phyloP scores from a whole-genome alignment of 208 protist species.

The Crithidia bombi region DNA sequence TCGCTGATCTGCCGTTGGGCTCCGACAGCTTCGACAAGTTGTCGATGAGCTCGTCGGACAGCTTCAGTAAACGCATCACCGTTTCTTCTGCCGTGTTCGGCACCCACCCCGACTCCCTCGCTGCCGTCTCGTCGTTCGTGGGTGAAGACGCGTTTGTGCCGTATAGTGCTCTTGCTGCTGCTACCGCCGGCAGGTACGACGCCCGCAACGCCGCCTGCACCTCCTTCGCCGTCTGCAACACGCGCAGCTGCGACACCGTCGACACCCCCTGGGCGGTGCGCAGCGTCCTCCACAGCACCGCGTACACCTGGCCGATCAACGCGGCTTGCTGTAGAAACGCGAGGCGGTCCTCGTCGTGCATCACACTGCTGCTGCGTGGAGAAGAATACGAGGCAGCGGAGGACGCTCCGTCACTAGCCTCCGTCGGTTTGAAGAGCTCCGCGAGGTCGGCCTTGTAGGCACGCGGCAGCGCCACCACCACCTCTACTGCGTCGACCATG shows the following conservation, averaged over 20 bases:
- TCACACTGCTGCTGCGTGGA: conserved; percentile 1
- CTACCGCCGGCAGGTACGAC: conserved; percentile 35
- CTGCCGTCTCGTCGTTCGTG: background rate
- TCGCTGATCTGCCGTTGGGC: background rate
- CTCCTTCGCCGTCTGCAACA: conserved; percentile 40
- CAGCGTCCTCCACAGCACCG: conserved; percentile 68
- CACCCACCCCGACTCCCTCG: conserved; percentile 32
- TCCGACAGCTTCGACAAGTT: conserved; percentile 36
- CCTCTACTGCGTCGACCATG: conserved; percentile 44
- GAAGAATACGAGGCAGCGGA: background rate
- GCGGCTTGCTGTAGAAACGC: conserved; percentile 62
- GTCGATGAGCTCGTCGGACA: conserved; percentile 51
- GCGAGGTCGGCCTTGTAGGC: conserved; percentile 33
- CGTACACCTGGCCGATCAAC: conserved; percentile 66
- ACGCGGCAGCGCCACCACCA: conserved; percentile 31
- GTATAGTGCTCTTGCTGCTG: conserved; percentile 30
- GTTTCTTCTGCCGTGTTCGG: conserved; percentile 61
- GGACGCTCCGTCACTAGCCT: background rate
- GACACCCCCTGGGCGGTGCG: conserved; percentile 49
- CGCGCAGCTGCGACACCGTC: conserved; percentile 45
- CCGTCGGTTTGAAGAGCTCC: conserved; percentile 44
- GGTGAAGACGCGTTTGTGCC: background rate
- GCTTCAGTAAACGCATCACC: conserved; percentile 44
- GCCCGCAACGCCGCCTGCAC: conserved; percentile 44
- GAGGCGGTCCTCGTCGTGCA: conserved; percentile 34